Conservation (phyloP, 768 basidiomycete genomes). For the Leucocoprinus birnbaumii region DNA sequence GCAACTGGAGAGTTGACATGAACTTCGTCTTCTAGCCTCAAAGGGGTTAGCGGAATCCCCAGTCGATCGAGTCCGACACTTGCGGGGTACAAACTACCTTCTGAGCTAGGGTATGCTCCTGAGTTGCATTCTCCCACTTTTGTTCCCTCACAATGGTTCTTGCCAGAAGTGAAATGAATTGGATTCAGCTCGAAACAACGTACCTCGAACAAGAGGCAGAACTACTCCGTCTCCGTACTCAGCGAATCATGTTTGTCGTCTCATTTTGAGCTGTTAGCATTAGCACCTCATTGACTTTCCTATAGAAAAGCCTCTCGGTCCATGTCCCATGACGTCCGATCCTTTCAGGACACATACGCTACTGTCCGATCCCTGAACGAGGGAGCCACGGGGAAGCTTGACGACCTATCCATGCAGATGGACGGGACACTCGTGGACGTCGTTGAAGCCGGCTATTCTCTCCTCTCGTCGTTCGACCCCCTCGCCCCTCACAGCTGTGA, state of each 20-base stretch:
- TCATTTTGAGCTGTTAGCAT: neutral
- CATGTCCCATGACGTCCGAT: neutral
- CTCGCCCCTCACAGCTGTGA: neutral
- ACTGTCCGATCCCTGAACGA: neutral
- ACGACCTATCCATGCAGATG: slow-evolving; percentile 6
- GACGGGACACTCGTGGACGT: neutral
- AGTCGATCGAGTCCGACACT: neutral
- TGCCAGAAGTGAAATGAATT: slow-evolving; percentile 21
- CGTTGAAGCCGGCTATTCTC: neutral
- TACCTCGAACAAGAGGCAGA: slow-evolving; percentile 24
- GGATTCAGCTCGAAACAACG: slow-evolving; percentile 22
- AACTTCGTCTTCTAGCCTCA: neutral
- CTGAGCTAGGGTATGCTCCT: neutral
- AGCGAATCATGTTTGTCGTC: slow-evolving; percentile 25
- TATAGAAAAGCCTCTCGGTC: neutral
- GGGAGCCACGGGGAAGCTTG: neutral
- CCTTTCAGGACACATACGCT: neutral
- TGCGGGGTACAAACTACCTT: neutral
- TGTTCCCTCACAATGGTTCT: neutral
- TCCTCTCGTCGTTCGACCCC: neutral
- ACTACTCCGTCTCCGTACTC: slow-evolving; percentile 24
- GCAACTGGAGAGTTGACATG: neutral
- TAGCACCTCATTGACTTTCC: too few species aligned
- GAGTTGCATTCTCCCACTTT: too few species aligned
- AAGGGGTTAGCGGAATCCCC: neutral